Evolutionary conservation across 192 early-diverging fungal species (phyloP).

Genomic region (Glomus cerebriforme): DNA sequence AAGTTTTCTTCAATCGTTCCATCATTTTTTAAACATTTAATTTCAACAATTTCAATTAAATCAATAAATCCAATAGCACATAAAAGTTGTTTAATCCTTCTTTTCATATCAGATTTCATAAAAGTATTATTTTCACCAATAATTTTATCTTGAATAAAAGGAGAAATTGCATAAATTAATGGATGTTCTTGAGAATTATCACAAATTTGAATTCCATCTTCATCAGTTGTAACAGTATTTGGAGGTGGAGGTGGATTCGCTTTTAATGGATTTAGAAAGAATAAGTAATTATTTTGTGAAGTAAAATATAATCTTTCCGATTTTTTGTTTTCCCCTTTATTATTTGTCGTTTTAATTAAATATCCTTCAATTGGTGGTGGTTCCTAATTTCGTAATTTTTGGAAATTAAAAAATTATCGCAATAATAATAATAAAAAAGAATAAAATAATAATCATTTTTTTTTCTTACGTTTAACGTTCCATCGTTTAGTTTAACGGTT

Average conservation of each 20-base stretch:
- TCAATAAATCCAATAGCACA: not conserved
- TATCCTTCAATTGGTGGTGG: not conserved
- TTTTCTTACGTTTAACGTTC: slow-evolving; percentile 14
- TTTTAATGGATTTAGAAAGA: slow-evolving; percentile 35
- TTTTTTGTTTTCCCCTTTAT: slow-evolving; percentile 34
- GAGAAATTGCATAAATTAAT: not conserved
- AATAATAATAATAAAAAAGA: not conserved
- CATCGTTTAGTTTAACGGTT: slow-evolving; percentile 8
- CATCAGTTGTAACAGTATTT: not conserved
- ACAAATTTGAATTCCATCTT: not conserved
- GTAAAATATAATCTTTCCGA: slow-evolving; percentile 38
- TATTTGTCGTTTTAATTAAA: not conserved
- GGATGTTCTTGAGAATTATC: not conserved
- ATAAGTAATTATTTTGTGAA: slow-evolving; percentile 42
- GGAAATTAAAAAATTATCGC: not conserved
- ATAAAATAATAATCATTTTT: not conserved
- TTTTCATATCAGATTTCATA: not conserved
- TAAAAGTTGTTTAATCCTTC: not conserved
- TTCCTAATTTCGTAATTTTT: not conserved
- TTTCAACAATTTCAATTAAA: not conserved
- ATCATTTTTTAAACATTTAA: not conserved
- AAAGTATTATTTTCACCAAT: no score
- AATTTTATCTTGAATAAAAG: not conserved
- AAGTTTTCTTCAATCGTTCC: not conserved
- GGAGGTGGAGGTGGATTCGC: slow-evolving; percentile 36